A percentile compares a stretch with the other conserved stretches of the same genome.
Evolutionary conservation across 495 filamentous ascomycete species (phyloP).

Genomic region (Penicillium odoratum): DNA sequence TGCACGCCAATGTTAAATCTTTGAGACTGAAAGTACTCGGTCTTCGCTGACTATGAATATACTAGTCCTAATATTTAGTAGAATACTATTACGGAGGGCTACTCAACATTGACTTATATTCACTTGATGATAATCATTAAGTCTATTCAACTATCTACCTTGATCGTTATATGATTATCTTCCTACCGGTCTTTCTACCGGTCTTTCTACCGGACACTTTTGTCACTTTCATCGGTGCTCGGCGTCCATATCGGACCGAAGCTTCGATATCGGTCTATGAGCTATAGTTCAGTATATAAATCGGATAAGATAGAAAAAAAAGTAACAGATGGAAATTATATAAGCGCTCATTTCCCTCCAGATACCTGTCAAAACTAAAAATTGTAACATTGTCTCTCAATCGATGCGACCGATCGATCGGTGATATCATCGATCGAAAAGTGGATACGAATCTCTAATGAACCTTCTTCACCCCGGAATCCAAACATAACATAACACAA

Average conservation of each 20-base stretch:
- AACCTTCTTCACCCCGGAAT: not conserved
- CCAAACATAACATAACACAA: not conserved
- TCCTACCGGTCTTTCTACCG: too few species aligned
- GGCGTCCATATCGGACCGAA: not conserved
- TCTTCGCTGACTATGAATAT: too few species aligned
- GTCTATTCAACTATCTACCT: too few species aligned
- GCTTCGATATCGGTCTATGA: not conserved
- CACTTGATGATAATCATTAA: too few species aligned
- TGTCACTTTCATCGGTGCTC: not conserved
- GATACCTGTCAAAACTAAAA: too few species aligned
- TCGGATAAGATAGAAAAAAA: not conserved
- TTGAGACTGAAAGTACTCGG: too few species aligned
- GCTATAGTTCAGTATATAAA: not conserved
- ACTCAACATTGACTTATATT: not conserved
- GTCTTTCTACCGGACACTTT: too few species aligned
- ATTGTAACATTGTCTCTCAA: not conserved
- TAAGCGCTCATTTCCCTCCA: too few species aligned
- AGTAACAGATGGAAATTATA: not conserved
- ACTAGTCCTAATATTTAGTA: not conserved
- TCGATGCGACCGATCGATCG: not conserved
- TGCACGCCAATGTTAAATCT: too few species aligned
- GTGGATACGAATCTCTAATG: not conserved
- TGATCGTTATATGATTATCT: too few species aligned
- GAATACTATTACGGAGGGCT: not conserved
- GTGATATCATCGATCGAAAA: constrained; percentile 4